Base-by-base conservation (phyloP, 768 basidiomycete genomes). In the Austroboletus eburneus region DNA sequence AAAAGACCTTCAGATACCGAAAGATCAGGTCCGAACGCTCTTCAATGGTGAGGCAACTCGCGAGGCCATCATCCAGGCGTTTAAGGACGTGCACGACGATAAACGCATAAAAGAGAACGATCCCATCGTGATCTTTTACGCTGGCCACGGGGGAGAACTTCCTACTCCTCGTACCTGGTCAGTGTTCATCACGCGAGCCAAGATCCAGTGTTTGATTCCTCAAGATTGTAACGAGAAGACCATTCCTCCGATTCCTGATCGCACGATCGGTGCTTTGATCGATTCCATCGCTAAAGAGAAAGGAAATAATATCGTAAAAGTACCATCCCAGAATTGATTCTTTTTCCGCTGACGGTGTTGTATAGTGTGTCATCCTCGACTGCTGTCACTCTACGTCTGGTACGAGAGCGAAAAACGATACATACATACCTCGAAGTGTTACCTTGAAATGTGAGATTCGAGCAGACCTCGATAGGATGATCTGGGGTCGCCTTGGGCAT, bases 281-380 rank as follows among this genome's bases (percentile, higher is more conserved):
- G 65, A 68, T 41, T 58, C 61, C 13, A 52, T 77, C 1, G 67
- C 75, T 9, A 59, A 56, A 22, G 42, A 34, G 18, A 71, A 67
- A 45, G 75, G 75, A 7, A 64, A 72, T 53, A 76, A 75, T 45
- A 73, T 75, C 17, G 74, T 72, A 35, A n/a, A n/a, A n/a, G 27
- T n/a, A 73, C 1, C 7, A 35, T 18, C 18, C 4, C 32, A n/a
- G 16, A 29, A 4, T 10, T 1, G 2, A 39, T 24, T 17, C 21
- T n/a, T 32, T 17, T 7, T 35, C n/a, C 23, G 2, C 24, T 45
- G 24, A 47, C 46, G 8, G 39, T 25, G 18, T 2, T 17, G 12
- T 16, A 16, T 43, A 76, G 75, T 73, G 70, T 13, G 56, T 77
- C 14, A 71, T 77, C 37, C 59, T 77, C 6, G 75, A 76, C 45